These are phyloP conservation scores for Leccinum broughii DNA, from an alignment of 768 basidiomycete species.

Conservation along the genomic window DNA sequence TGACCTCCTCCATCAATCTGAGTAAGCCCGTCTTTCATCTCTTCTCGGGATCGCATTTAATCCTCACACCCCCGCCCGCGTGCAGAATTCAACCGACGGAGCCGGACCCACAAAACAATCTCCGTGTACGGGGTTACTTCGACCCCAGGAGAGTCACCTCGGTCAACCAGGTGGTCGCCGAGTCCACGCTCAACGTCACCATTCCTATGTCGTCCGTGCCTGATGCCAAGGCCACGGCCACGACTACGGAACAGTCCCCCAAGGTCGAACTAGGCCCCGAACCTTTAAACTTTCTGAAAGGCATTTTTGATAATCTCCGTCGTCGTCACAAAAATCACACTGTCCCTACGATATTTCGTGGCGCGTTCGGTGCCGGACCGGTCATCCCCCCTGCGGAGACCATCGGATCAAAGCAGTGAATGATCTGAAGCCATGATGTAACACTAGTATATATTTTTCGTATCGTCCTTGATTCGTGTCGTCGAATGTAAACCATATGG, in stretches of 20 bases:
- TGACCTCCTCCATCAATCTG: slow-evolving; percentile 40
- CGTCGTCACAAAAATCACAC: no score
- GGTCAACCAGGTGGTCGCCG: slow-evolving; percentile 37
- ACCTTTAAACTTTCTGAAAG: slow-evolving; percentile 9
- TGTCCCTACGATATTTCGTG: slow-evolving; percentile 6
- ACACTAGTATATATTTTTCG: slow-evolving; percentile 1
- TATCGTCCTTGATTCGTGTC: slow-evolving; percentile 3
- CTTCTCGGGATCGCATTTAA: not conserved
- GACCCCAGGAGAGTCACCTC: slow-evolving; percentile 34
- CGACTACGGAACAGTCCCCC: slow-evolving; percentile 4
- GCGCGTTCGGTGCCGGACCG: slow-evolving; percentile 29
- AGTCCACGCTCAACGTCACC: slow-evolving; percentile 24
- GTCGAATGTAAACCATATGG: not conserved
- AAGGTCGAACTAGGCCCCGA: slow-evolving; percentile 26
- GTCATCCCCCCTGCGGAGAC: slow-evolving; percentile 31
- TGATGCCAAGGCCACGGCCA: not conserved
- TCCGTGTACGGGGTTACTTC: slow-evolving; percentile 31
- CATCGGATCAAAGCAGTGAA: slow-evolving; percentile 18
- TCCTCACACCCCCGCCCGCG: not conserved
- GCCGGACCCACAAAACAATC: slow-evolving; percentile 17
- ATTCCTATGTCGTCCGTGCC: slow-evolving; percentile 27
- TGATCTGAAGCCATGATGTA: not conserved
- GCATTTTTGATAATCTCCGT: slow-evolving; percentile 5
- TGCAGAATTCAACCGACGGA: slow-evolving; percentile 34
- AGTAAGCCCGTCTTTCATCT: slow-evolving; percentile 29